phyloP scores from a whole-genome alignment of 345 rosid genomes.

The Populus deltoides region DNA sequence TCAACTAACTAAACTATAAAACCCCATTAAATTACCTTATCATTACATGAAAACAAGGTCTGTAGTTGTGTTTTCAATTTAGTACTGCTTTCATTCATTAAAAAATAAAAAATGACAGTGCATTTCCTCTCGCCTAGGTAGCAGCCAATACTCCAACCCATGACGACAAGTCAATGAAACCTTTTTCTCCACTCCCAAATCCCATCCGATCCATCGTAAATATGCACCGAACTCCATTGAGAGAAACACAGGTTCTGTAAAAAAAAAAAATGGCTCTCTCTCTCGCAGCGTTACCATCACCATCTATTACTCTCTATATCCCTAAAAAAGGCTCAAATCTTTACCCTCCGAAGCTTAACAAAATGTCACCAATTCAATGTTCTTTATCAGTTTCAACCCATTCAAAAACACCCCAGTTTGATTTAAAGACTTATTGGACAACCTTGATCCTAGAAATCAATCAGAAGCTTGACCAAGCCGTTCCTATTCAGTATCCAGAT shows the following conservation, averaged over 20 bases:
- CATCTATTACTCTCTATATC: conserved; percentile 19
- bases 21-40: too few species aligned
- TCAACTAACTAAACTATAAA: too few species aligned
- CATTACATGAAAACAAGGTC: too few species aligned
- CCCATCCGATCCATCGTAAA: neutral
- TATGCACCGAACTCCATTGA: neutral
- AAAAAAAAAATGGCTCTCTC: conserved; percentile 31
- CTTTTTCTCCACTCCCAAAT: neutral
- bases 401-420: conserved; percentile 47
- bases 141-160: neutral
- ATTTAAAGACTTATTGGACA: conserved; percentile 77
- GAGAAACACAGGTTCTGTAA: neutral
- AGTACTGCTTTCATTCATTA: too few species aligned
- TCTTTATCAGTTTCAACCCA: conserved; percentile 24
- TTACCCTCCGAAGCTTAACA: neutral
- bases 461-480: conserved; percentile 68
- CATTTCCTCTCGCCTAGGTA: too few species aligned
- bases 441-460: conserved; percentile 62
- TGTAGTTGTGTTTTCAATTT: too few species aligned
- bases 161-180: neutral
- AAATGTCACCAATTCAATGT: conserved; percentile 34
- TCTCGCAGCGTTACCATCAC: conserved; percentile 25
- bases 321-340: conserved; percentile 15
- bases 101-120: too few species aligned
- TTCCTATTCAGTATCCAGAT: conserved; percentile 62